Evolutionary conservation across 768 basidiomycete genomes (phyloP).

Genomic region (Trametes cingulata): DNA sequence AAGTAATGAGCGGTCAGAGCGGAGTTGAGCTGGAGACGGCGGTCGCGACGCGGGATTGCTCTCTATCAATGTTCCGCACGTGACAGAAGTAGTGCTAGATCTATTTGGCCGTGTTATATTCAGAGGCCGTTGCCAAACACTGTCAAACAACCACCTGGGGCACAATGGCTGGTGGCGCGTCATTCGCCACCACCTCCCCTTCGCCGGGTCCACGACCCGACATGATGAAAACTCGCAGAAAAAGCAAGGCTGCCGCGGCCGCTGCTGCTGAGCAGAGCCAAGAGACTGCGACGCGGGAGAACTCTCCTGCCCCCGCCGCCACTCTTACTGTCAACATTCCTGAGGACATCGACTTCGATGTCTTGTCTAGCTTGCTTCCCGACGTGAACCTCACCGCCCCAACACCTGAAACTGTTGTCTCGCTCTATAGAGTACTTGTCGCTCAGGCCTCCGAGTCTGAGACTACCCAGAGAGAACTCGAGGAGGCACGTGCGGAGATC

Average conservation of each 20-base stretch:
- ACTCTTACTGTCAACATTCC: slow-evolving; percentile 51
- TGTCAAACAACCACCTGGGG: slow-evolving; percentile 24
- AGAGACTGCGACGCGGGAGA: slow-evolving; percentile 34
- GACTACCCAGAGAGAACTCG: slow-evolving; percentile 58
- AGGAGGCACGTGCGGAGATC: slow-evolving; percentile 65
- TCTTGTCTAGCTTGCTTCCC: slow-evolving; percentile 60
- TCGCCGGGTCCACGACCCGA: slow-evolving; percentile 21
- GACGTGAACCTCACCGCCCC: slow-evolving; percentile 57
- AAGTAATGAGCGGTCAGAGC: neutral
- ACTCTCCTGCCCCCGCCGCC: slow-evolving; percentile 31
- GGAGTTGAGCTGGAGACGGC: slow-evolving; percentile 2
- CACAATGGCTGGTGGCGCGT: slow-evolving; percentile 19
- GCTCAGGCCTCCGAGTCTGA: slow-evolving; percentile 59
- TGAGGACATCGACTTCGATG: slow-evolving; percentile 65
- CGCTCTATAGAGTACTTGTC: slow-evolving; percentile 62
- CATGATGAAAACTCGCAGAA: slow-evolving; percentile 58
- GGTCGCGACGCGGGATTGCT: slow-evolving; percentile 14
- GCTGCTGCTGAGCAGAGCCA: slow-evolving; percentile 23
- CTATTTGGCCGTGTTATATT: slow-evolving; percentile 28
- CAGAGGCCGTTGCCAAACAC: slow-evolving; percentile 27
- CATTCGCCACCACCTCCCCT: slow-evolving; percentile 10
- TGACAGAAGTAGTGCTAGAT: slow-evolving; percentile 6
- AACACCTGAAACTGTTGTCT: slow-evolving; percentile 57
- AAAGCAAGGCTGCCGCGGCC: slow-evolving; percentile 55
- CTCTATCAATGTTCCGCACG: slow-evolving; percentile 12